These are phyloP conservation scores for Kockovaella imperatae DNA, from an alignment of 768 basidiomycete species.

Conservation along the genomic window DNA sequence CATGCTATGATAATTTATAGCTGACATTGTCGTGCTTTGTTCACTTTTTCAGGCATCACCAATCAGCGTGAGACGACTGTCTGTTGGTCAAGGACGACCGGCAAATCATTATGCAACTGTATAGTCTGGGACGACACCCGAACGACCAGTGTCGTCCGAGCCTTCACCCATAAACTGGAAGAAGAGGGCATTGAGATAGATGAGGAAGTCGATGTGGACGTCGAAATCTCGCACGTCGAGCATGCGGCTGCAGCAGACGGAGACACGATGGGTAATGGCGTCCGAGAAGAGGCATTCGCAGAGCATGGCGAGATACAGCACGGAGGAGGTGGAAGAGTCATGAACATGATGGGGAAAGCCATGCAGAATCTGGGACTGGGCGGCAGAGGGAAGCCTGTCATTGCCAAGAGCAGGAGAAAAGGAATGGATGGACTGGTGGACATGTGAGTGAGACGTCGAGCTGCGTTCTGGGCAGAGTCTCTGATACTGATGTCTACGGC, in stretches of 20 bases:
- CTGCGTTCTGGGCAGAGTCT: no score
- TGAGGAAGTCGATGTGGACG: slow-evolving; percentile 51
- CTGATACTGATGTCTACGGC: no score
- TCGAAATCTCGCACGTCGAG: no score
- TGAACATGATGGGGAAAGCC: slow-evolving; percentile 14
- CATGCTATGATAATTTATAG: background rate
- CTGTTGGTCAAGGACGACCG: slow-evolving; percentile 83
- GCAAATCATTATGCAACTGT: slow-evolving; percentile 66
- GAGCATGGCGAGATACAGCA: slow-evolving; percentile 22
- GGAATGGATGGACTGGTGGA: slow-evolving; percentile 40
- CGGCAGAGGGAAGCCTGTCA: slow-evolving; percentile 20
- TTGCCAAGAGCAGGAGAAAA: slow-evolving; percentile 23
- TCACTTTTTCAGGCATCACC: slow-evolving; percentile 62
- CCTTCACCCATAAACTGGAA: slow-evolving; percentile 63
- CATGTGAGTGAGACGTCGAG: slow-evolving; percentile 29
- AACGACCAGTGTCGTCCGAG: slow-evolving; percentile 75
- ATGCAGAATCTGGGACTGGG: slow-evolving; percentile 30
- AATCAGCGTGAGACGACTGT: slow-evolving; percentile 96
- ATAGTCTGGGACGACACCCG: slow-evolving; percentile 96
- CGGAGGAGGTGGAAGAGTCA: slow-evolving; percentile 7
- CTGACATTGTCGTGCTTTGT: background rate
- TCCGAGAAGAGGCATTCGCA: slow-evolving; percentile 31
- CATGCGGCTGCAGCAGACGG: no score
- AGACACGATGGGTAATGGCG: slow-evolving; percentile 45
- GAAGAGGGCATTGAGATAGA: slow-evolving; percentile 67